Evolutionary conservation across 1,284 basidiomycete genomes (phyloP).

Genomic region (Sphaerobolus stellatus): DNA sequence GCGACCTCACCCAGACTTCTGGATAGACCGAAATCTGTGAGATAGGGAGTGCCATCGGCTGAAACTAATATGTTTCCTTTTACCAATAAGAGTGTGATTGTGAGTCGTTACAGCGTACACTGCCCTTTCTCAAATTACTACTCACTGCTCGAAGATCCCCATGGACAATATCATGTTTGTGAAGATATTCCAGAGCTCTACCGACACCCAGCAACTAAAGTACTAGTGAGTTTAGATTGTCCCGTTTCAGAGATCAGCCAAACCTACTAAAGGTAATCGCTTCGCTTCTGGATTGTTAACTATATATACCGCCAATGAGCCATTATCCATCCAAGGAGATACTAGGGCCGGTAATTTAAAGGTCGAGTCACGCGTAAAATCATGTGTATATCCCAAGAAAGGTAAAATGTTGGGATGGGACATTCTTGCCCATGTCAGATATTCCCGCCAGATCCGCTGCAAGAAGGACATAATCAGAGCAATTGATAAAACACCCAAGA

Average conservation of each 20-base stretch:
- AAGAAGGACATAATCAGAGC: neutral
- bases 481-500: neutral
- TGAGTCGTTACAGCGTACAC: neutral
- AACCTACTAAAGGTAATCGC: neutral
- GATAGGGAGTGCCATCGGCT: neutral
- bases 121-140: too few relatives aligned
- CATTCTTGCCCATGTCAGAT: neutral
- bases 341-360: neutral
- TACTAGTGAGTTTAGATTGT: neutral
- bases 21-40: neutral
- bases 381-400: neutral
- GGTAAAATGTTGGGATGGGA: neutral
- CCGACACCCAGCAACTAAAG: too few relatives aligned
- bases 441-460: neutral
- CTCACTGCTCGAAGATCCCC: neutral
- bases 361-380: neutral
- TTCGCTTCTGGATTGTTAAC: neutral
- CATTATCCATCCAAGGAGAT: constrained; percentile 2
- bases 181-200: too few relatives aligned
- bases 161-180: neutral
- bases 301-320: neutral
- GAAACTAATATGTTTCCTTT: neutral
- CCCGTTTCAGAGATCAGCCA: neutral
- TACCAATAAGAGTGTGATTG: neutral
- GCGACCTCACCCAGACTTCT: neutral